Base-by-base conservation (phyloP, 2,329 filamentous ascomycete genomes). In the Xylariaceae sp. region DNA sequence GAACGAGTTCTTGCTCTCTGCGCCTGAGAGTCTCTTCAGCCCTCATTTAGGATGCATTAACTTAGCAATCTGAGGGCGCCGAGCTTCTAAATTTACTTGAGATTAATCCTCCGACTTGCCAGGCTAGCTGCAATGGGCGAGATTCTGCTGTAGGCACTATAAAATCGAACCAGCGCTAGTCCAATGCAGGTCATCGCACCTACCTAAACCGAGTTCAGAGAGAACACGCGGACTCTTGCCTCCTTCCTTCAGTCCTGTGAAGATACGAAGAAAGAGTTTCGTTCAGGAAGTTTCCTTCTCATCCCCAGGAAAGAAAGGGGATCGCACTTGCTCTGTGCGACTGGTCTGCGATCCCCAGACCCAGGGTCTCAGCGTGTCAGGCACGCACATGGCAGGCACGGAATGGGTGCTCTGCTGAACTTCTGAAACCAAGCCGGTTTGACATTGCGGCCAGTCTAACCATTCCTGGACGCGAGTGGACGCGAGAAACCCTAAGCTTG, bases 341-440 rank as follows among this genome's bases (percentile, higher is more conserved):
- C 23, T 30, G 23, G 23, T 30, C 23, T 30, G 4, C 23, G 11
- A 13, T 42, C 9, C 37, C 37, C 37, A 42, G 37, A 42, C 37
- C 23, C 23, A 30, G 23, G 23, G 23, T 30, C 23, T 30, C 4
- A 42, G 11, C 37, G 8, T 42, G 37, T 42, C 37, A 42, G 37
- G 37, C 8, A 42, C 37, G 37, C 37, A 42, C 37, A 13, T 13
- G 37, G 37, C 37, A 42, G 9, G 37, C 11, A 42, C 37, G 8
- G 37, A 10, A 42, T 42, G 37, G 37, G 9, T 42, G 8, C 37
- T 42, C 23, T 42, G 37, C 10, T 15, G 13, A 45, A n/a, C 13
- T 15, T 53, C n/a, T 55, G 57, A 64, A 62, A 64, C 57, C 15
- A 58, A 47, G 52, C 30, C n/a, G 42, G 63, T 65, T 65, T 65